Evolutionary conservation across 2,329 filamentous ascomycete genomes (phyloP).

Genomic region (Xylariaceae sp.): DNA sequence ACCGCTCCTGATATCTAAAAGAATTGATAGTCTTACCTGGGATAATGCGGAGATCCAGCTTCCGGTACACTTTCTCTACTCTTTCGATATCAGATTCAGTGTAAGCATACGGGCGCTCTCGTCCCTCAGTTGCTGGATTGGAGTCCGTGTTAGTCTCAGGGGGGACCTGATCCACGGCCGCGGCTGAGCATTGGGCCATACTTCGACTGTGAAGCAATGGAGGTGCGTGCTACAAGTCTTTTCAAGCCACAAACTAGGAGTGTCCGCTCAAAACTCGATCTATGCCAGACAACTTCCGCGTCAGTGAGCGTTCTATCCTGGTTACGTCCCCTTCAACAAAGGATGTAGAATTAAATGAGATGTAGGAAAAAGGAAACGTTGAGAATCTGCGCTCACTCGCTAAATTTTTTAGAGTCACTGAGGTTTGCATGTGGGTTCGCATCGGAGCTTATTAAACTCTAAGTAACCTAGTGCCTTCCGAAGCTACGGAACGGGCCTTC

Average conservation of each 20-base stretch:
- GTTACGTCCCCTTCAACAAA: neutral
- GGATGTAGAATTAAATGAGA: neutral
- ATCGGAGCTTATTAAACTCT: neutral
- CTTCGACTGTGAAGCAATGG: constrained; percentile 55
- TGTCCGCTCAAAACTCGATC: neutral
- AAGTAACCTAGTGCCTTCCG: constrained; percentile 12
- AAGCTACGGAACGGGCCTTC: constrained; percentile 4
- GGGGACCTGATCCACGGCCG: constrained; percentile 38
- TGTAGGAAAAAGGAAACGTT: constrained; percentile 3
- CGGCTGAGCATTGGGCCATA: constrained; percentile 46
- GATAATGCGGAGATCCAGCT: constrained; percentile 62
- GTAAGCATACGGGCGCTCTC: constrained; percentile 17
- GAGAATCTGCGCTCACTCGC: constrained; percentile 9
- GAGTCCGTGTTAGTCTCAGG: constrained; percentile 23
- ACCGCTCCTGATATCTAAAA: neutral
- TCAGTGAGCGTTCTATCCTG: neutral
- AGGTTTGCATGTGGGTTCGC: neutral
- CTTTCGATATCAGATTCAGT: constrained; percentile 50
- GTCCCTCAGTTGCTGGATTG: constrained; percentile 18
- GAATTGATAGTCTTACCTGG: constrained; percentile 46
- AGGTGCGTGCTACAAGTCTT: constrained; percentile 53
- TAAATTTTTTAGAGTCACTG: constrained; percentile 15
- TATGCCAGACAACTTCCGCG: neutral
- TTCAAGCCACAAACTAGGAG: constrained; percentile 35
- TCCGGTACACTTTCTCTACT: constrained; percentile 59